Base-by-base conservation (phyloP, 2,329 filamentous ascomycete species). In the Chrysoporthe deuterocubensis region DNA sequence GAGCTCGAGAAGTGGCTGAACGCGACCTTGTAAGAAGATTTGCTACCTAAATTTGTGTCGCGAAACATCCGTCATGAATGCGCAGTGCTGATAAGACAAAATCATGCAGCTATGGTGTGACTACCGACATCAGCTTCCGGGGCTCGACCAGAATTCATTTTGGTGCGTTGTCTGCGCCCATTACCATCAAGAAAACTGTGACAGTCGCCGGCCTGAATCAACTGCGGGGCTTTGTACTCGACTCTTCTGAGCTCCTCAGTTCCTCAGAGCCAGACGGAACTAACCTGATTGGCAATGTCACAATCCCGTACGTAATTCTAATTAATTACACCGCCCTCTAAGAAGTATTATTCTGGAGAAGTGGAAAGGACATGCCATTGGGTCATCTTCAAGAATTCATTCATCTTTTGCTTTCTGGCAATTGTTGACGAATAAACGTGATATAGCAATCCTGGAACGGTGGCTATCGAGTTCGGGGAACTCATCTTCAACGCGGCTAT, bases 1-100 rank as follows among this genome's bases (percentile, higher is more conserved):
- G 63, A 65, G 26, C 44, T 65, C 2, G 43, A 57, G 16, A 65
- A 50, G 54, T 65, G 63, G 63, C 63, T 65, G 11, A 65, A 52
- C 32, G 34, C 56, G 11, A 65, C 63, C 21, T 59, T 65, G 63
- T 65, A 6, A 58, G 63, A 9, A 26, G 4, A 5, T 5, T 2
- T 9, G 1, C 9, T 2, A 6, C 50, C 34, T 4, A 34, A 2
- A 11, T 8, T 44, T 16, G 7, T 16, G 13, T 13, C 11, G 16
- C 40, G 2, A 9, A 43, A n/a, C 6, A 60, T 14, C 37, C 37
- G 21, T 60, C n/a, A 42, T 58, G 56, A 40, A 37, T 21, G 56
- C 34, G 37, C 6, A 42, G 4, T 5, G 34, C 37, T 56, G 14
- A 57, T n/a, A 26, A 7, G 37, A 46, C 26, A 40, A 16, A 13